Conservation (phyloP, 768 basidiomycete genomes). For the Melanogaster broomeanus region DNA sequence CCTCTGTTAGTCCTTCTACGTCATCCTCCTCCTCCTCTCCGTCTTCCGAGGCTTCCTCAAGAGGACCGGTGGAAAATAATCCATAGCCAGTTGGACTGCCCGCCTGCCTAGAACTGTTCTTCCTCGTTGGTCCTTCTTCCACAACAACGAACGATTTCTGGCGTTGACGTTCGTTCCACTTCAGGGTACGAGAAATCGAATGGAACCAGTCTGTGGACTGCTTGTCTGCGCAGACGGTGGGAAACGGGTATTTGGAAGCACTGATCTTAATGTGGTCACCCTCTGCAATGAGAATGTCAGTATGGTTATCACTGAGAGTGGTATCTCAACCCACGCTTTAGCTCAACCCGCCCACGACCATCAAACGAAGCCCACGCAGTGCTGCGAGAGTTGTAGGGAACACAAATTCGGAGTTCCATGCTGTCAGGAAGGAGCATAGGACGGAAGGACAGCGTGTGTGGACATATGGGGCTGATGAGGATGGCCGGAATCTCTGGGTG, state of each 20-base stretch:
- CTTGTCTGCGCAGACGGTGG: constrained; percentile 96
- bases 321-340: constrained; percentile 71
- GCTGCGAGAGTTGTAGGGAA: constrained; percentile 97
- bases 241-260: constrained; percentile 96
- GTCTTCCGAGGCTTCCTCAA: constrained; percentile 41
- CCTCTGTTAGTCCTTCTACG: constrained; percentile 46
- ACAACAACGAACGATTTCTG: constrained; percentile 99
- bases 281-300: constrained; percentile 52
- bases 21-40: constrained; percentile 45
- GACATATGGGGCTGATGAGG: constrained; percentile 96
- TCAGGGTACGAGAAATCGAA: constrained; percentile 91
- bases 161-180: constrained; percentile 98
- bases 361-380: constrained; percentile 99
- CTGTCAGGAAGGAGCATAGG: constrained; percentile 98
- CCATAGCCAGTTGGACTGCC: constrained; percentile 5
- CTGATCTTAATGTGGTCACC: constrained; percentile 99
- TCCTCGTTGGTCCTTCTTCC: constrained; percentile 74
- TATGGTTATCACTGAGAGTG: background rate
- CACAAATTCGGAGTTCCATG: constrained; percentile 97
- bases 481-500: constrained; percentile 98
- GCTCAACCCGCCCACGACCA: constrained; percentile 92
- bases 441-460: constrained; percentile 96
- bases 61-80: constrained; percentile 17
- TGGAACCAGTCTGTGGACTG: constrained; percentile 99
- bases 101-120: constrained; percentile 26